Evolutionary conservation across 2,329 filamentous ascomycete species (phyloP), one percentile per base, ranked within the genome.

Genomic region (Trichoderma sp.): DNA sequence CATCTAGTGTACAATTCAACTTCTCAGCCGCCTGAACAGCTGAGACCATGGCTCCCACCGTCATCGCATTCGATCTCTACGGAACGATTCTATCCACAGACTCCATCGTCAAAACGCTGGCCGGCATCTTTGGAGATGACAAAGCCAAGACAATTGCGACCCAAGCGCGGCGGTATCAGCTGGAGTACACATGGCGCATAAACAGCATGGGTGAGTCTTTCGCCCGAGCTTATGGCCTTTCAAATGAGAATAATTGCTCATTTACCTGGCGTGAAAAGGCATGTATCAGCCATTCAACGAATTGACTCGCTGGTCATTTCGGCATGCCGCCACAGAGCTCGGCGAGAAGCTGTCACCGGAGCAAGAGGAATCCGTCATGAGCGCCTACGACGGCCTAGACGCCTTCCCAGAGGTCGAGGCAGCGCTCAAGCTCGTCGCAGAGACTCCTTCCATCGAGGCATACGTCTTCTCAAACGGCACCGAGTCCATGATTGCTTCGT

Each of bases 141-240:
- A 82, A 83, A 68, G 86, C 87, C 3, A 75, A 80, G 26, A 74
- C 75, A 0, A 80, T 92, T 39, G 85, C 89, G 5, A 74, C 81
- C 17, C 75, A 85, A 71, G 92, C 90, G 85, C 81, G 90, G 64
- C 82, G 83, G 34, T 89, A 89, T 71, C 90, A 93, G 74, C 79
- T 93, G 9, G 90, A 92, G 75, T 93, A 92, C 71, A 91, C 90
- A 45, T 93, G 88, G 88, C 81, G 90, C 59, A 77, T 89, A 68
- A 92, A 88, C 71, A 88, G 86, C 80, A 93, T 93, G 90, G 83
- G 90, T 90, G 78, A 67, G 78, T 75, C 50, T 21, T 61, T 61
- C 12, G 39, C 17, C 50, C 44, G 45, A 43, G 19, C 30, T 2
- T 12, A 15, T 44, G 19, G 1, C 43, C 21, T 44, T 14, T 39